A percentile compares a stretch with the other conserved stretches of the same genome.
These are phyloP conservation scores for Solanum ossicruentum DNA, from an alignment of 257 asterid species.

Conservation along the genomic window DNA sequence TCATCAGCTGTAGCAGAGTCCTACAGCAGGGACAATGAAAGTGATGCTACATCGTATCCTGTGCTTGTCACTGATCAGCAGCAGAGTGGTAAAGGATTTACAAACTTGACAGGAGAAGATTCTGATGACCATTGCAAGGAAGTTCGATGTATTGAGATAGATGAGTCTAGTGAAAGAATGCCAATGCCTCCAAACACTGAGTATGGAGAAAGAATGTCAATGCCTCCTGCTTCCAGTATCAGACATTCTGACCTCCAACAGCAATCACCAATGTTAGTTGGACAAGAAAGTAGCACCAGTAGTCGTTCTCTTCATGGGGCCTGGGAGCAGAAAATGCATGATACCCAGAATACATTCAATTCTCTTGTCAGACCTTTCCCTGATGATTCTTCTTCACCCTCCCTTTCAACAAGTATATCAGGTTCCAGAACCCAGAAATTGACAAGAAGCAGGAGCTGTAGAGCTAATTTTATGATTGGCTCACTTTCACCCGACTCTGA, in stretches of 20 bases:
- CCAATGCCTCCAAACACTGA: conserved; percentile 9
- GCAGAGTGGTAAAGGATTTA: conserved; percentile 17
- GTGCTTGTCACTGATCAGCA: conserved; percentile 18
- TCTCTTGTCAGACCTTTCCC: conserved; percentile 33
- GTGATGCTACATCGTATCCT: conserved; percentile 7
- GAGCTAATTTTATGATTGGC: conserved; percentile 33
- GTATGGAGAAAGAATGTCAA: conserved; percentile 30
- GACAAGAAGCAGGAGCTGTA: conserved; percentile 56
- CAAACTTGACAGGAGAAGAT: conserved; percentile 28
- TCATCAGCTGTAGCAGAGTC: conserved; percentile 15
- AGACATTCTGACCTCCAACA: conserved; percentile 15
- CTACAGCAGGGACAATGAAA: conserved; percentile 1
- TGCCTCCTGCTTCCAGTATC: conserved; percentile 13
- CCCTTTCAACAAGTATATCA: conserved; percentile 19
- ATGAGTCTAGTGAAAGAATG: conserved; percentile 16
- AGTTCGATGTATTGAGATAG: conserved; percentile 55
- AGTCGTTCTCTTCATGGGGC: conserved; percentile 22
- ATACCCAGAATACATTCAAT: conserved; percentile 30
- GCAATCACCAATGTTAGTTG: conserved; percentile 14
- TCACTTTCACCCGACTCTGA: conserved; percentile 24
- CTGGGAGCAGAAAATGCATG: conserved; percentile 38
- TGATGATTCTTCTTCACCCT: conserved; percentile 30
- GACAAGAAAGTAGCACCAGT: conserved; percentile 20
- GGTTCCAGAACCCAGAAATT: conserved; percentile 41
- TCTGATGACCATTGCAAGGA: conserved; percentile 52